These are phyloP conservation scores for Fraxinus sp. DNA, from an alignment of 305 asterid species.

Conservation along the genomic window DNA sequence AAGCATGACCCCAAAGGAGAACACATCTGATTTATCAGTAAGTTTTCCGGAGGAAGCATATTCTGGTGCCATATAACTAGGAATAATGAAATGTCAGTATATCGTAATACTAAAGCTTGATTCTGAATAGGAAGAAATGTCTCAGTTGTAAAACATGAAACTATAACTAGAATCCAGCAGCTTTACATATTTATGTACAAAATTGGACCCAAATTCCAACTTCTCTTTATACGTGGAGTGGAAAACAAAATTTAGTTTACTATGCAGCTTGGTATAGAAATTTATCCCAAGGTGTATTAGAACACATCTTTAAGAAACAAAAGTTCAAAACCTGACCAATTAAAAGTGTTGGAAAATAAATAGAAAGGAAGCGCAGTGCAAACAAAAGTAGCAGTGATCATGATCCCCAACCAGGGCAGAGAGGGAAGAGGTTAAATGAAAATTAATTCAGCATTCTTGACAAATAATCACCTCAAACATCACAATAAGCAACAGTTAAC, in stretches of 20 bases:
- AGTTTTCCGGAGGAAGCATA: slow-evolving; percentile 81
- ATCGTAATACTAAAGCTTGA: neutral
- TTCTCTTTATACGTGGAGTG: neutral
- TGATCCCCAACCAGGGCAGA: neutral
- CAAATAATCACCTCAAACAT: neutral
- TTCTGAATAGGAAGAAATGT: neutral
- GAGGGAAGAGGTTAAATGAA: neutral
- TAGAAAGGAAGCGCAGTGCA: neutral
- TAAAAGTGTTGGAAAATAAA: neutral
- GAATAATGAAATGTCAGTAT: neutral
- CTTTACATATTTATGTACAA: neutral
- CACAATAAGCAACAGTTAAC: neutral
- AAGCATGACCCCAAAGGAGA: slow-evolving; percentile 81
- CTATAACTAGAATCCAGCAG: neutral
- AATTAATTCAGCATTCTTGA: neutral
- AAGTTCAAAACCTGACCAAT: neutral
- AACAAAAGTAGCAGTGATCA: neutral
- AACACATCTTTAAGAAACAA: neutral
- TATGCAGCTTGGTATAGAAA: neutral
- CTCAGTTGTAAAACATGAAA: neutral
- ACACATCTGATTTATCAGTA: slow-evolving; percentile 70
- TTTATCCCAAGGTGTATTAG: neutral
- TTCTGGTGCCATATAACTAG: slow-evolving; percentile 77
- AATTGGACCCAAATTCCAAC: neutral
- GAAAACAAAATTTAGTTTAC: neutral